phyloP scores from a whole-genome alignment of 2,329 filamentous ascomycete genomes.

The Fusarium nematophilum region DNA sequence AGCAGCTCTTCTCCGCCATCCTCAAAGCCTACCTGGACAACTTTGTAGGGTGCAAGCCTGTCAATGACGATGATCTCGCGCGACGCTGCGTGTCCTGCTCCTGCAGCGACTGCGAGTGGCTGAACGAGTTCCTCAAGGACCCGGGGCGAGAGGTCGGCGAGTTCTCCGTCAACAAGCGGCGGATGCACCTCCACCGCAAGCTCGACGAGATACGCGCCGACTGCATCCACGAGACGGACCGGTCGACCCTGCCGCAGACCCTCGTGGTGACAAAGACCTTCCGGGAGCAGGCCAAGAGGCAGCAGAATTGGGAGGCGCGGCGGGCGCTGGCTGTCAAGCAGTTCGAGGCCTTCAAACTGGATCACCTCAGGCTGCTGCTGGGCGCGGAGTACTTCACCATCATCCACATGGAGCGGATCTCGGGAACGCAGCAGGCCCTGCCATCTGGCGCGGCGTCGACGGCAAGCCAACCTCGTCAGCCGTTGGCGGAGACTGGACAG shows the following conservation, averaged over 20 bases:
- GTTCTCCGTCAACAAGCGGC: constrained; percentile 28
- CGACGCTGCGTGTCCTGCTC: constrained; percentile 24
- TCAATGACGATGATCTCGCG: neutral
- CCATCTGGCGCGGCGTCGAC: too few species aligned
- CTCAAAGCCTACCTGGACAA: constrained; percentile 36
- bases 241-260: constrained; percentile 11
- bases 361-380: constrained; percentile 9
- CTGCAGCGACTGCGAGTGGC: constrained; percentile 39
- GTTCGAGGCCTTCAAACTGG: neutral
- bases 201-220: constrained; percentile 24
- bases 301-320: neutral
- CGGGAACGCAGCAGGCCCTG: neutral
- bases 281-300: neutral
- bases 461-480: neutral
- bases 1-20: constrained; percentile 38
- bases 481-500: neutral
- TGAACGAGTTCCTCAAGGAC: constrained; percentile 45
- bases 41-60: constrained; percentile 38
- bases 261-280: constrained; percentile 44
- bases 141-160: neutral
- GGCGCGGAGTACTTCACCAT: constrained; percentile 6
- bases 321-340: neutral
- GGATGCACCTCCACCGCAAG: constrained; percentile 36
- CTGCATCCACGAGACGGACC: constrained; percentile 37
- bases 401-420: constrained; percentile 2